Conservation (phyloP, 2,329 filamentous ascomycete genomes). For the Orbilia blumenaviensis region DNA sequence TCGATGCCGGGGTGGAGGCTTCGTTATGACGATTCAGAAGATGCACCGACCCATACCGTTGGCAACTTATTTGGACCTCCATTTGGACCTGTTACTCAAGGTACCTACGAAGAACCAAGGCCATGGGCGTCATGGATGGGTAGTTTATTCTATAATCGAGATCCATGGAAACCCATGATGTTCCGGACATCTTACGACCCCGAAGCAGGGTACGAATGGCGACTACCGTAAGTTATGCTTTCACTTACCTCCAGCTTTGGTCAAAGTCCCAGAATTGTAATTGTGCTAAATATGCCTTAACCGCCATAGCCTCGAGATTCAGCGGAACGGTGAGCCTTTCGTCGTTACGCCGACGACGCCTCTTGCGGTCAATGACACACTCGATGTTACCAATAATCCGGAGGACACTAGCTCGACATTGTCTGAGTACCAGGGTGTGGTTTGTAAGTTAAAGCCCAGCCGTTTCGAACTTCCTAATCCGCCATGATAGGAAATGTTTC, state of each 20-base stretch:
- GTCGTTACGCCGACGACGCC: not conserved
- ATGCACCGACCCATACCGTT: not conserved
- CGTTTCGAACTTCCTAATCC: not conserved
- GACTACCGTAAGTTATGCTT: conserved; percentile 24
- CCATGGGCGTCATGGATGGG: conserved; percentile 26
- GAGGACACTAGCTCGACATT: conserved; percentile 14
- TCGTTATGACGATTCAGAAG: not conserved
- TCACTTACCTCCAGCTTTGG: too few relatives aligned
- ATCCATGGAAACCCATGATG: conserved; percentile 40
- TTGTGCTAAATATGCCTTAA: not conserved
- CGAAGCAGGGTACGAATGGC: conserved; percentile 15
- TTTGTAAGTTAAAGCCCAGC: too few relatives aligned
- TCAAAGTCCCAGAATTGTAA: not conserved
- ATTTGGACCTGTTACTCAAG: not conserved
- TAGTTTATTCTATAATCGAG: conserved; percentile 15
- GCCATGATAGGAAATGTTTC: too few relatives aligned
- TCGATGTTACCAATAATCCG: not conserved
- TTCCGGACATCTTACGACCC: conserved; percentile 15
- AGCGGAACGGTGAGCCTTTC: not conserved
- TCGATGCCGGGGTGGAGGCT: conserved; percentile 38
- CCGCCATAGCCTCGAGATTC: conserved; percentile 10
- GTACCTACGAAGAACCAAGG: conserved; percentile 30
- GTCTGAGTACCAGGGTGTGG: not conserved
- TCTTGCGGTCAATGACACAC: conserved; percentile 18
- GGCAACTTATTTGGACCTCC: conserved; percentile 32